Evolutionary conservation across 1,284 basidiomycete genomes (phyloP).

Genomic region (Exobasidium rhododendri): DNA sequence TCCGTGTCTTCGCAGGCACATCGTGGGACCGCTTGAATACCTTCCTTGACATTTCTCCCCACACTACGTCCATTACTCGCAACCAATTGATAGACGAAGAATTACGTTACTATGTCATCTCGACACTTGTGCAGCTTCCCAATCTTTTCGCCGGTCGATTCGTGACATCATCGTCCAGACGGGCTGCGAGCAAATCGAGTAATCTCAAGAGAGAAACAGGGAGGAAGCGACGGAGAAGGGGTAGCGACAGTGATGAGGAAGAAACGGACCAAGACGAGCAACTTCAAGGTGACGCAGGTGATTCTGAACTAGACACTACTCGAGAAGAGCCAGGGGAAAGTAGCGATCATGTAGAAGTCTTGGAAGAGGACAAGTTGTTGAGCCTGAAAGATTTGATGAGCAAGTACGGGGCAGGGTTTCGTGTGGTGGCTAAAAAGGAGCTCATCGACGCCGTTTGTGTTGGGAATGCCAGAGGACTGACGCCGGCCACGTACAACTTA

Average conservation of each 20-base stretch:
- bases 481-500: not conserved
- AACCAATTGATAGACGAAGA: not conserved
- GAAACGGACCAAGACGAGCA: not conserved
- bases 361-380: not conserved
- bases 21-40: not conserved
- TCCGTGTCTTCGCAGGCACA: slow-evolving; percentile 3
- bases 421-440: not conserved
- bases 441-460: not conserved
- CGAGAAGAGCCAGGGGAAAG: not conserved
- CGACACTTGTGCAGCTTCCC: not conserved
- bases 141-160: not conserved
- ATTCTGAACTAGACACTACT: not conserved
- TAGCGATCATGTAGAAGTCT: not conserved
- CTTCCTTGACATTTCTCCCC: not conserved
- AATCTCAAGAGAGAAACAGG: not conserved
- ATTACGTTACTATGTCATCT: not conserved
- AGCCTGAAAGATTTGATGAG: not conserved
- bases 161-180: not conserved
- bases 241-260: not conserved
- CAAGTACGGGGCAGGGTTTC: not conserved
- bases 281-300: not conserved
- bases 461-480: not conserved
- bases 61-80: not conserved
- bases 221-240: not conserved
- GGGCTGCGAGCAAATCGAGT: not conserved